These are phyloP conservation scores for Aspergillus brasiliensis DNA, from an alignment of 2,329 filamentous ascomycete species.

Conservation along the genomic window DNA sequence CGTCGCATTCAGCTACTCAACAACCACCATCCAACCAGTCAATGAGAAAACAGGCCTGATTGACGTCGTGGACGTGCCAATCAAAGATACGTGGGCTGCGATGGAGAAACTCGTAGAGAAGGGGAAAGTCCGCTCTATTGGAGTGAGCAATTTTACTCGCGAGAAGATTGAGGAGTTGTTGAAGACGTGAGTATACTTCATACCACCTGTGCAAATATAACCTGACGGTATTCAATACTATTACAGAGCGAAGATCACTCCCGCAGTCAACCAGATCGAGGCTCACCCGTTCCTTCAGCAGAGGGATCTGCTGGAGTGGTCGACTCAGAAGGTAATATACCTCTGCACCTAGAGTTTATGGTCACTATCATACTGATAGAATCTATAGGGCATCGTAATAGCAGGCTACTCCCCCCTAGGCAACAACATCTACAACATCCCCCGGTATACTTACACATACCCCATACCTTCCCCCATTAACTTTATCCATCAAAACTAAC, in stretches of 20 bases:
- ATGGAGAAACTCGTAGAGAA: constrained; percentile 59
- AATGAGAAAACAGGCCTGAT: constrained; percentile 18
- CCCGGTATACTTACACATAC: too few relatives aligned
- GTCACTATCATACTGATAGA: constrained; percentile 27
- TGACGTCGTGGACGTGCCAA: neutral
- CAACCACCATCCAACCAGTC: constrained; percentile 19
- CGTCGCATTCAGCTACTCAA: constrained; percentile 25
- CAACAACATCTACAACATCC: constrained; percentile 33
- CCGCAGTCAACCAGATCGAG: constrained; percentile 34
- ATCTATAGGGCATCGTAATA: constrained; percentile 42
- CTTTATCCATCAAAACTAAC: neutral
- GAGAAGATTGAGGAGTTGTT: constrained; percentile 45
- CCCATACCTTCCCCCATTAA: neutral
- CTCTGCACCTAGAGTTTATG: neutral
- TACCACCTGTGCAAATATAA: too few relatives aligned
- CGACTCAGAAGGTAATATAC: constrained; percentile 19
- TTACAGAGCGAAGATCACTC: constrained; percentile 26
- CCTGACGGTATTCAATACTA: neutral
- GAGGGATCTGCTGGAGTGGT: constrained; percentile 25
- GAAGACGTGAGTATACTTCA: constrained; percentile 14
- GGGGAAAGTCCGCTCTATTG: constrained; percentile 66
- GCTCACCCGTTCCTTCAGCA: constrained; percentile 37
- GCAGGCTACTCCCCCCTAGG: constrained; percentile 53
- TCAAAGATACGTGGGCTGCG: constrained; percentile 29
- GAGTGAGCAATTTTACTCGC: constrained; percentile 69